A percentile compares a stretch with the other conserved stretches of the same genome.
Conservation (phyloP, 176 grass and related monocot species). For the Oryza longistaminata region DNA sequence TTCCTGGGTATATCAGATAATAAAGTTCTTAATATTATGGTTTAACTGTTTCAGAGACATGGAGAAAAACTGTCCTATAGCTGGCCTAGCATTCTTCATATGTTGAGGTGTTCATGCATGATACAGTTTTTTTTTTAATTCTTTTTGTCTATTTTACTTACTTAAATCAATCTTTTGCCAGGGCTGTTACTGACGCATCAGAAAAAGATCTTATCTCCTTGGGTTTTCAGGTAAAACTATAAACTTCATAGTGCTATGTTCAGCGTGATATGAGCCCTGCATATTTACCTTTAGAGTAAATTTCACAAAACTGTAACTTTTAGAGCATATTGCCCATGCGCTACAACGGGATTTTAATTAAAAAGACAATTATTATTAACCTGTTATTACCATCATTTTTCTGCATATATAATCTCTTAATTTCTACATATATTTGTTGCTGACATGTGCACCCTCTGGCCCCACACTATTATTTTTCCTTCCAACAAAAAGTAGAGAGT, state of each 20-base stretch:
- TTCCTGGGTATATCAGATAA: slow-evolving; percentile 30
- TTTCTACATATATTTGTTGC: no score
- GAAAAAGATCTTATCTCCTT: slow-evolving; percentile 91
- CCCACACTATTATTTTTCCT: no score
- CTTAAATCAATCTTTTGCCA: slow-evolving; percentile 47
- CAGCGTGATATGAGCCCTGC: slow-evolving; percentile 24
- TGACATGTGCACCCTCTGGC: no score
- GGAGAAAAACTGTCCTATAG: slow-evolving; percentile 89
- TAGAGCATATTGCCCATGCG: no score
- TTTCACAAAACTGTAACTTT: no score
- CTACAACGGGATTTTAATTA: no score
- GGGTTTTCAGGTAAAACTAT: slow-evolving; percentile 89
- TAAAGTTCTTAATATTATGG: slow-evolving; percentile 26
- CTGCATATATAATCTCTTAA: no score
- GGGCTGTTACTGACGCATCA: slow-evolving; percentile 76
- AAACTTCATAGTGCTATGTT: slow-evolving; percentile 16
- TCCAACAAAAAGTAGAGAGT: no score
- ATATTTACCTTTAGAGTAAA: not conserved
- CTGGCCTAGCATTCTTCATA: slow-evolving; percentile 87
- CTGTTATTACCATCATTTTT: no score
- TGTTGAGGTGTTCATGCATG: slow-evolving; percentile 74
- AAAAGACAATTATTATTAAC: no score
- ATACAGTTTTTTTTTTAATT: slow-evolving; percentile 36
- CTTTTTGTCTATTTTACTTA: slow-evolving; percentile 6
- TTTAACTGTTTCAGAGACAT: slow-evolving; percentile 76